Evolutionary conservation across 116 monocot species (phyloP).

Genomic region (Iris pallida): DNA sequence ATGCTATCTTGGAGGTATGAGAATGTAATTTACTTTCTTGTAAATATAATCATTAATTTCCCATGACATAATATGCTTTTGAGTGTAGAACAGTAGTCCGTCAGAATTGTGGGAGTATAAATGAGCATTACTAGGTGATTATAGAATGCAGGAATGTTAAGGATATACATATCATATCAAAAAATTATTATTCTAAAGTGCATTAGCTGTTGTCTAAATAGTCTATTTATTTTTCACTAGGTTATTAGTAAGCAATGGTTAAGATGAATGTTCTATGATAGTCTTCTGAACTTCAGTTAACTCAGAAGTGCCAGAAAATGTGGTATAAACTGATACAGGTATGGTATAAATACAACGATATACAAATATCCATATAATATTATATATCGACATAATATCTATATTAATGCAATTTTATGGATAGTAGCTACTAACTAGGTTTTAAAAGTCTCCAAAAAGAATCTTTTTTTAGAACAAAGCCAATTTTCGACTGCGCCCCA

Average conservation of each 20-base stretch:
- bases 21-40: not conserved
- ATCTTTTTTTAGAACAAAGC: too few relatives aligned
- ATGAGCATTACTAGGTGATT: not conserved
- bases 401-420: too few relatives aligned
- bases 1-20: constrained; percentile 92
- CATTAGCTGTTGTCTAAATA: not conserved
- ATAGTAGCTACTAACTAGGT: too few relatives aligned
- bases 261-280: not conserved
- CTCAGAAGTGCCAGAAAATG: not conserved
- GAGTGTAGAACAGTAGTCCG: not conserved
- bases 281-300: not conserved
- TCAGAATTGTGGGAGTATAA: not conserved
- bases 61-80: not conserved
- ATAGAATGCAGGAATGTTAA: not conserved
- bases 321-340: not conserved
- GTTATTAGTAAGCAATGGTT: not conserved
- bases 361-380: too few relatives aligned
- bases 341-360: too few relatives aligned
- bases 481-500: too few relatives aligned
- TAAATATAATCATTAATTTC: not conserved
- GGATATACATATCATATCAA: not conserved
- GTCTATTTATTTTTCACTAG: too few relatives aligned
- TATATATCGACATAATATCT: too few relatives aligned
- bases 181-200: not conserved
- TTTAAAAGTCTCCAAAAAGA: too few relatives aligned